Conservation (phyloP, 169 alveolate genomes). For the Eimeria zaria region DNA sequence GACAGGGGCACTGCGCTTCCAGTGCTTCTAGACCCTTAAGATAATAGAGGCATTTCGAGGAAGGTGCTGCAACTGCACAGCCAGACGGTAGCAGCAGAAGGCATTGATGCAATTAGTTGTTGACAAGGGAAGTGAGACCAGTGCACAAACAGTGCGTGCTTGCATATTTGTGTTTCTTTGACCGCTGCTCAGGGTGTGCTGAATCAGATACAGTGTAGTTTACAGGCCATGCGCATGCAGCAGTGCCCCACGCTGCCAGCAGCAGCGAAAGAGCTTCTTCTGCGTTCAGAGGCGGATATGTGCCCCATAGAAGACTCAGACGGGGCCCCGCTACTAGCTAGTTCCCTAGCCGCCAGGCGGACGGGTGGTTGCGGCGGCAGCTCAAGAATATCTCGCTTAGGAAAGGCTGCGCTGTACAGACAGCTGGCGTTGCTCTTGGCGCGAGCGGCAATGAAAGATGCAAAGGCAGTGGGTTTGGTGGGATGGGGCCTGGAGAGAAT, state of each 20-base stretch:
- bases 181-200: conserved; percentile 49
- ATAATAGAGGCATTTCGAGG: not conserved
- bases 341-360: not conserved
- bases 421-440: conserved; percentile 70
- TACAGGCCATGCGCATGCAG: conserved; percentile 60
- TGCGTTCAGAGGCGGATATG: not conserved
- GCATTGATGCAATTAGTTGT: not conserved
- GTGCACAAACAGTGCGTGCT: not conserved
- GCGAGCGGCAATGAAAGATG: conserved; percentile 42
- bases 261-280: conserved; percentile 42
- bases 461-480: not conserved
- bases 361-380: not conserved
- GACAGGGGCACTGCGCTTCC: not conserved
- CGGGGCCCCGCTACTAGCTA: not conserved
- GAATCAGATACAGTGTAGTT: conserved; percentile 45
- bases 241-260: conserved; percentile 46
- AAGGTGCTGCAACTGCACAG: not conserved
- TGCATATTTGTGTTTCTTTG: not conserved
- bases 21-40: not conserved
- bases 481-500: not conserved
- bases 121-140: not conserved
- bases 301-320: not conserved
- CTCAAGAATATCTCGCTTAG: not conserved
- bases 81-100: not conserved
- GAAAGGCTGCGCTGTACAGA: conserved; percentile 9